Conservation (phyloP, 768 basidiomycete genomes). For the Phanerochaete carnosa region DNA sequence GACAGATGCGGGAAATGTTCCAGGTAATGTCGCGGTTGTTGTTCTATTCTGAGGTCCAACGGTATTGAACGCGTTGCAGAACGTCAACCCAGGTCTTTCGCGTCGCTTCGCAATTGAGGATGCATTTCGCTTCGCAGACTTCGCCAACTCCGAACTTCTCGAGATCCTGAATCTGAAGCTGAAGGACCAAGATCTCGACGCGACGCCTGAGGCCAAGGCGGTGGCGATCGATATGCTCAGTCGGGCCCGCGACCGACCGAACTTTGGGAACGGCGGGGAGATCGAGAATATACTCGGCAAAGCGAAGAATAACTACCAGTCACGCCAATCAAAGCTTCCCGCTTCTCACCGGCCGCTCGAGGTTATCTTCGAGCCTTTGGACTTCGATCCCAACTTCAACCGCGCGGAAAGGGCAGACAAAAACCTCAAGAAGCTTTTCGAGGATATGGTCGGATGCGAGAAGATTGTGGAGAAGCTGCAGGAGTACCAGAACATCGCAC, state of each 20-base stretch:
- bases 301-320: constrained; percentile 25
- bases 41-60: neutral
- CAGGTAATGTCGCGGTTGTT: constrained; percentile 39
- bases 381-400: constrained; percentile 62
- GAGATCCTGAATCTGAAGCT: constrained; percentile 55
- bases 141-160: constrained; percentile 47
- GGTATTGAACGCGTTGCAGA: constrained; percentile 32
- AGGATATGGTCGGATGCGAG: constrained; percentile 60
- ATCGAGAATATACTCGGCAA: constrained; percentile 28
- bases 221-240: constrained; percentile 47
- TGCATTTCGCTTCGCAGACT: constrained; percentile 69
- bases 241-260: constrained; percentile 26
- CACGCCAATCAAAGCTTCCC: constrained; percentile 17
- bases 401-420: constrained; percentile 42
- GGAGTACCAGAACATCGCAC: constrained; percentile 49
- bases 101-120: constrained; percentile 69
- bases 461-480: constrained; percentile 46
- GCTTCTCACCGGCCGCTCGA: constrained; percentile 14
- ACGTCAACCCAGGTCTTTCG: constrained; percentile 65
- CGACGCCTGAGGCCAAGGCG: constrained; percentile 52
- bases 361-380: constrained; percentile 37
- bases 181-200: constrained; percentile 50
- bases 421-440: constrained; percentile 56
- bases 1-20: constrained; percentile 70
- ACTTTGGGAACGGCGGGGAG: constrained; percentile 31